Evolutionary conservation across 192 early-diverging fungal species (phyloP).

Genomic region (Umbelopsis ramanniana): DNA sequence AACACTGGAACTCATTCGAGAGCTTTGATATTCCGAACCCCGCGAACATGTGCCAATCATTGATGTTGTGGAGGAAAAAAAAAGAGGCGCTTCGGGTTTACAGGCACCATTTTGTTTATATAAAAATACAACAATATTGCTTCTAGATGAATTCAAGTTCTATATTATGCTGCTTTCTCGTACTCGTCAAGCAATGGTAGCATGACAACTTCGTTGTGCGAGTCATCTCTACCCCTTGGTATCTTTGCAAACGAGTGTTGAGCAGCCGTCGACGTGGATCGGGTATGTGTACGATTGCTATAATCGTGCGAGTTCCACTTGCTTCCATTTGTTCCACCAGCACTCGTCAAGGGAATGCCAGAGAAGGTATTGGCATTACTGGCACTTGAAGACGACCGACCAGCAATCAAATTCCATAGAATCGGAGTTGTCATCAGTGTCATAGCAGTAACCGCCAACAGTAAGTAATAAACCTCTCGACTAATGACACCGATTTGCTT

Average conservation of each 20-base stretch:
- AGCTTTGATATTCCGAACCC: neutral
- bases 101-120: neutral
- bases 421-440: slow-evolving; percentile 56
- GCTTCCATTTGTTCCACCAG: neutral
- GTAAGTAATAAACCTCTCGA: slow-evolving; percentile 57
- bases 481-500: slow-evolving; percentile 56
- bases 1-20: neutral
- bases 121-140: neutral
- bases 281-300: neutral
- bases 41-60: neutral
- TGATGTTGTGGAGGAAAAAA: neutral
- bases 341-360: neutral
- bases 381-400: neutral
- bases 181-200: slow-evolving; percentile 5
- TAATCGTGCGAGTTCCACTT: slow-evolving; percentile 12
- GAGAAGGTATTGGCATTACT: neutral
- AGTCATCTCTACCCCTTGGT: neutral
- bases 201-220: neutral
- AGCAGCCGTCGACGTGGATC: neutral
- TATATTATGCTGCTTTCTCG: slow-evolving; percentile 14
- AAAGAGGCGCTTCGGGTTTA: neutral
- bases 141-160: neutral
- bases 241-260: slow-evolving; percentile 4
- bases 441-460: slow-evolving; percentile 54
- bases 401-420: slow-evolving; percentile 47